Percentiles rank a stretch among this genome's conserved stretches.
Conservation (phyloP, 768 basidiomycete genomes). For the Serendipita sp. region DNA sequence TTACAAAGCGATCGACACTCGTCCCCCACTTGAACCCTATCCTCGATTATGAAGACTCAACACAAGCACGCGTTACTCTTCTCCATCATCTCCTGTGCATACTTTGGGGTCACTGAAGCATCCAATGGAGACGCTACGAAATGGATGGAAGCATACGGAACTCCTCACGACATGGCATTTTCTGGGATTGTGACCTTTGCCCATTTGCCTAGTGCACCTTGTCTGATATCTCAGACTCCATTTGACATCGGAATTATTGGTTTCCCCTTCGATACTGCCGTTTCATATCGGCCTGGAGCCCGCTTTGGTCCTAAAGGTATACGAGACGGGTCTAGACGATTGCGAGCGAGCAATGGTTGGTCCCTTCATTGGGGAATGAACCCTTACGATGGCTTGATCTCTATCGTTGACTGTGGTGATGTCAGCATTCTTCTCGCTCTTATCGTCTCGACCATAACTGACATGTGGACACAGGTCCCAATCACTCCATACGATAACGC, state of each 20-base stretch:
- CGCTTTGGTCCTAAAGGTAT: slow-evolving; percentile 81
- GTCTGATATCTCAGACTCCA: slow-evolving; percentile 40
- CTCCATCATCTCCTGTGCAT: too few relatives aligned
- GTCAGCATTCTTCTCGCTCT: slow-evolving; percentile 24
- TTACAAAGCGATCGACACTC: too few relatives aligned
- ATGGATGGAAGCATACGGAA: slow-evolving; percentile 63
- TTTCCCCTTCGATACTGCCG: slow-evolving; percentile 62
- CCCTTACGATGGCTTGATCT: slow-evolving; percentile 41
- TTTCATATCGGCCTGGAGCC: slow-evolving; percentile 68
- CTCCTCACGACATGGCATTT: slow-evolving; percentile 55
- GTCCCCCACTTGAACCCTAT: too few relatives aligned
- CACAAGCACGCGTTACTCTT: too few relatives aligned
- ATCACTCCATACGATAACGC: slow-evolving; percentile 67
- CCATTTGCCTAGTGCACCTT: slow-evolving; percentile 57
- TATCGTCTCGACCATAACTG: not conserved
- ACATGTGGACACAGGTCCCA: slow-evolving; percentile 37
- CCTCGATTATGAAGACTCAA: too few relatives aligned
- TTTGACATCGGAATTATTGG: slow-evolving; percentile 74
- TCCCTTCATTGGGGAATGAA: slow-evolving; percentile 57
- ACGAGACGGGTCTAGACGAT: slow-evolving; percentile 59
- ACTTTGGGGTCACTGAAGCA: too few relatives aligned
- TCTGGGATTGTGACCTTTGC: slow-evolving; percentile 73
- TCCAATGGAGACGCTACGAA: not conserved
- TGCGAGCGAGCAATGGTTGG: slow-evolving; percentile 46
- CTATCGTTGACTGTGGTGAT: slow-evolving; percentile 74